Conservation (phyloP, 306 rosid species). For the Malus domestica region DNA sequence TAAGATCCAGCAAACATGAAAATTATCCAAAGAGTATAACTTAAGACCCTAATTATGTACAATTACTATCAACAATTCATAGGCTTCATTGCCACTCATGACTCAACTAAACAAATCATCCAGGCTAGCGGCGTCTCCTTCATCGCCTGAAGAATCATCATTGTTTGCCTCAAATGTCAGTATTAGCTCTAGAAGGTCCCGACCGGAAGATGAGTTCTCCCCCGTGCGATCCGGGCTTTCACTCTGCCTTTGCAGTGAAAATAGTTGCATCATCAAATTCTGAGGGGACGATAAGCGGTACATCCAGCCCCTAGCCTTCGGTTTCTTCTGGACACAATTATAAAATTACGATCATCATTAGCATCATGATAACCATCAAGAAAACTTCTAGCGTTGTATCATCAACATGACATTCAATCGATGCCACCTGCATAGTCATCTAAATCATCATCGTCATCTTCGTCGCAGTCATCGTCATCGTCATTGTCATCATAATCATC, state of each 20-base stretch:
- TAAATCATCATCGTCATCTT: neutral
- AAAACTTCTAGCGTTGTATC: slow-evolving; percentile 35
- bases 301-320: slow-evolving; percentile 74
- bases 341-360: slow-evolving; percentile 26
- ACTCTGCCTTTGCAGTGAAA: slow-evolving; percentile 52
- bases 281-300: slow-evolving; percentile 49
- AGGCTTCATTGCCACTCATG: slow-evolving; percentile 7
- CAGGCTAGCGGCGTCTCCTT: slow-evolving; percentile 39
- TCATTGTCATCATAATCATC: neutral
- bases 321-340: slow-evolving; percentile 67
- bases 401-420: slow-evolving; percentile 15
- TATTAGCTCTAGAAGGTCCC: slow-evolving; percentile 49
- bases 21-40: neutral
- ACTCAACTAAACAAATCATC: slow-evolving; percentile 44
- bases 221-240: slow-evolving; percentile 30
- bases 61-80: slow-evolving; percentile 24
- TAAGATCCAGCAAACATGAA: neutral
- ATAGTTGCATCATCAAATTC: slow-evolving; percentile 63
- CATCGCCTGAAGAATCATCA: slow-evolving; percentile 44
- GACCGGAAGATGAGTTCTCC: slow-evolving; percentile 34
- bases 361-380: slow-evolving; percentile 25
- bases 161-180: slow-evolving; percentile 41
- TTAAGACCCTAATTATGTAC: slow-evolving; percentile 24
- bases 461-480: neutral
- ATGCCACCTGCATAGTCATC: neutral